Percentiles rank a stretch among this genome's conserved stretches.
Conservation (phyloP, 108 stramenopile genomes). For the Epithemia pelagica region DNA sequence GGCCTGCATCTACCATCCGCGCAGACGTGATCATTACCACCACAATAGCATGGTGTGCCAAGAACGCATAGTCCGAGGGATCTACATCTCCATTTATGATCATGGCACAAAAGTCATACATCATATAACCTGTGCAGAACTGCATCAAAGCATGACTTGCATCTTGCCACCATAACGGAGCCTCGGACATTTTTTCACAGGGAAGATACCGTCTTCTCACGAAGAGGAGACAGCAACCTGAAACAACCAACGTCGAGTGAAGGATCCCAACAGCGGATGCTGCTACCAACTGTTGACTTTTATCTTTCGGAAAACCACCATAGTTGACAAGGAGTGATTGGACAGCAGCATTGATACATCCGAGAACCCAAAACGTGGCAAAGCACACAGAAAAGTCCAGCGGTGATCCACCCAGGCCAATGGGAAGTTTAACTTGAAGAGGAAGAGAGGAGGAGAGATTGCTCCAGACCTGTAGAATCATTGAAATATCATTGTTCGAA, state of each 20-base stretch:
- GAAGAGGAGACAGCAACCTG: neutral
- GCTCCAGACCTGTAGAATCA: neutral
- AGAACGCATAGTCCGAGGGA: conserved; percentile 27
- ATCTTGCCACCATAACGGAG: conserved; percentile 48
- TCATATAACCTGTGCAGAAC: conserved; percentile 74
- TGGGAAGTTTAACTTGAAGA: neutral
- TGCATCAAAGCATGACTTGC: conserved; percentile 41
- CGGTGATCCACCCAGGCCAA: neutral
- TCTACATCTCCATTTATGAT: conserved; percentile 12
- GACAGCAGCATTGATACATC: neutral
- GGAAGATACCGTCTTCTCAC: neutral
- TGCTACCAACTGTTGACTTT: neutral
- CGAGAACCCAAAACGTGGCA: neutral
- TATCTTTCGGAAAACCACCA: neutral
- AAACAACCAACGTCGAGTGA: neutral
- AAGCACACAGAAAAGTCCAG: neutral
- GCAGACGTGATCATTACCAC: conserved; percentile 48
- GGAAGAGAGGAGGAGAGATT: neutral
- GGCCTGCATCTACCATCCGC: conserved; percentile 42
- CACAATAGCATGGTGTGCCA: conserved; percentile 57
- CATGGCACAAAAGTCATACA: conserved; percentile 40
- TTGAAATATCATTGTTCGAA: neutral
- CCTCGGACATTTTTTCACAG: conserved; percentile 5
- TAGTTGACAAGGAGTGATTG: neutral
- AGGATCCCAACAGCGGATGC: neutral